Evolutionary conservation across 768 basidiomycete species (phyloP), one percentile per base, ranked within the genome.

Genomic region (Russula griseocarnosa): DNA sequence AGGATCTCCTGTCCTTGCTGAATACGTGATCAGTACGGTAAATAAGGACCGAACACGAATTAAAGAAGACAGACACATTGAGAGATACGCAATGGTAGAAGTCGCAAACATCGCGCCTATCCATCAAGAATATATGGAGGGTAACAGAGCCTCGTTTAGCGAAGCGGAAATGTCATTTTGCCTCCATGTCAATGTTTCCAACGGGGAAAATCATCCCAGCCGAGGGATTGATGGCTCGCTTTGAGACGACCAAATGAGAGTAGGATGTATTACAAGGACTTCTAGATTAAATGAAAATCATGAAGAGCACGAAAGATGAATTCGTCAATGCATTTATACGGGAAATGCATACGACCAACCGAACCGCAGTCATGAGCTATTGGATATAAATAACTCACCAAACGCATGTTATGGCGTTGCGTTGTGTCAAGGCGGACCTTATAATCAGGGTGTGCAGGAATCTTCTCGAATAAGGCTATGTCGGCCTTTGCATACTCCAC

Each of bases 1-100:
- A 92, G 80, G 56, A 92, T 88, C 60, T 88, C 82, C 70, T 89
- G 84, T 18, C 89, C 89, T 60, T 90, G 87, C 87, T 90, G 73
- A 67, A 62, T 70, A 60, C 60, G 38, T 68, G 65, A 61, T 66
- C 63, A 56, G 44, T 36, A 60, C 61, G 34, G 55, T 58, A 46
- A 55, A 66, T 32, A 22, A 40, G 24, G 26, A 61, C 11, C 26
- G 55, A 24, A 52, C 34, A 32, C 16, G 61, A 36, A 65, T 36
- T 36, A 60, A 9, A 22, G 22, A 13, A 34, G 49, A 55, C 18
- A 62, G 22, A 46, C 3, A 40, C 42, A 52, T 56, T n/a, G n/a
- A n/a, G n/a, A n/a, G n/a, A n/a, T n/a, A n/a, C n/a, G n/a, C n/a
- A n/a, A n/a, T n/a, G n/a, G n/a, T n/a, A n/a, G n/a, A n/a, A n/a